phyloP scores from a whole-genome alignment of 2,329 filamentous ascomycete genomes.

The Lachnellula willkommii region DNA sequence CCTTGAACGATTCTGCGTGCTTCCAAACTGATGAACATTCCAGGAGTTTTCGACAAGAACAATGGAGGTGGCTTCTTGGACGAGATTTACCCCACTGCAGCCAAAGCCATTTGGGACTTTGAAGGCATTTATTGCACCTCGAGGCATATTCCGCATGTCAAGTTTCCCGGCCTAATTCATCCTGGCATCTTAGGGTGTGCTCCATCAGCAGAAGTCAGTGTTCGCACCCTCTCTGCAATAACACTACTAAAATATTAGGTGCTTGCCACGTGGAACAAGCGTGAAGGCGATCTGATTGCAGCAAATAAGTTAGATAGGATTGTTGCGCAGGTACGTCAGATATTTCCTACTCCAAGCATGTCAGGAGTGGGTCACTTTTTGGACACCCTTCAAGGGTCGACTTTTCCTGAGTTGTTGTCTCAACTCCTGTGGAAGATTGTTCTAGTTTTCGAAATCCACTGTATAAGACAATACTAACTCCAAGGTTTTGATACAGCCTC shows the following conservation, averaged over 20 bases:
- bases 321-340: conserved; percentile 50
- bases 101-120: conserved; percentile 73
- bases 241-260: conserved; percentile 36
- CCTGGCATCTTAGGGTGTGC: conserved; percentile 89
- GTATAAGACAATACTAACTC: too few relatives aligned
- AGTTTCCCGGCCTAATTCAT: conserved; percentile 85
- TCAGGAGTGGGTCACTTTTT: too few relatives aligned
- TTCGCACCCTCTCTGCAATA: not conserved
- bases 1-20: not conserved
- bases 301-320: conserved; percentile 60
- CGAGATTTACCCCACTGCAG: conserved; percentile 76
- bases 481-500: conserved; percentile 45
- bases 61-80: conserved; percentile 90
- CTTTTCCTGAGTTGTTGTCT: too few relatives aligned
- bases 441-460: too few relatives aligned
- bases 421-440: too few relatives aligned
- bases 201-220: conserved; percentile 52
- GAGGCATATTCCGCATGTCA: conserved; percentile 79
- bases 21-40: not conserved
- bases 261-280: conserved; percentile 74
- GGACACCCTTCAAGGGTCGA: too few relatives aligned
- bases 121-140: conserved; percentile 77
- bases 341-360: too few relatives aligned
- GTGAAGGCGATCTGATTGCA: conserved; percentile 74
- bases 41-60: conserved; percentile 56